Percentiles rank a stretch among this genome's conserved stretches.
These are phyloP conservation scores for Deinandra increscens DNA, from an alignment of 129 eudicot genomes.

Conservation along the genomic window DNA sequence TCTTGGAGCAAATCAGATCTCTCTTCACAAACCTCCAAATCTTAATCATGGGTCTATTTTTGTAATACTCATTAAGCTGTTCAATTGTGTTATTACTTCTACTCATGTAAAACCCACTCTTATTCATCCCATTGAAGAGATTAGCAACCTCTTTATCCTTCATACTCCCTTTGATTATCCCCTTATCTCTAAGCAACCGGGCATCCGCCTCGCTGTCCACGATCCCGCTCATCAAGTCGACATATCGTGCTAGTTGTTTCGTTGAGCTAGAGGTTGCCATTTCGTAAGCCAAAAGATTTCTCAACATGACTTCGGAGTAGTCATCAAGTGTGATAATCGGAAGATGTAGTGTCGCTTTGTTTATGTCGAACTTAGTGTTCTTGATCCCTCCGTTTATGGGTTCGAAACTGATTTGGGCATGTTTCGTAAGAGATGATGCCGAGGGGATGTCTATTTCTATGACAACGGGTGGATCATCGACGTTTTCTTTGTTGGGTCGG, in stretches of 20 bases:
- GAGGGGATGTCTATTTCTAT: constrained; percentile 39
- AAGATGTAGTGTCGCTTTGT: constrained; percentile 23
- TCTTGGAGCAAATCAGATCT: constrained; percentile 21
- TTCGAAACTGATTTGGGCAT: constrained; percentile 27
- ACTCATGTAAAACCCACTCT: background rate
- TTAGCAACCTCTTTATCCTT: constrained; percentile 25
- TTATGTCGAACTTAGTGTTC: constrained; percentile 17
- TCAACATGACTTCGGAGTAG: constrained; percentile 42
- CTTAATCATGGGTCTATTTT: constrained; percentile 29
- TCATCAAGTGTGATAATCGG: constrained; percentile 29
- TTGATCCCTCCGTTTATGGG: constrained; percentile 17
- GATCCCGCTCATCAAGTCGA: constrained; percentile 52
- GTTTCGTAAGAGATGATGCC: constrained; percentile 32
- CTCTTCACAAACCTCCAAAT: constrained; percentile 22
- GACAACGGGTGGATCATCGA: background rate
- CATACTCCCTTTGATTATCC: constrained; percentile 27
- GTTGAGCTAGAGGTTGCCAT: constrained; percentile 19
- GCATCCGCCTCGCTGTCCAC: constrained; percentile 41
- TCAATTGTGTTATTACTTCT: constrained; percentile 17
- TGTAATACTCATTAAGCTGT: constrained; percentile 27
- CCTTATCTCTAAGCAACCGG: constrained; percentile 25
- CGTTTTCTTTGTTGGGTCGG: background rate
- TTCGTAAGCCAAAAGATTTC: constrained; percentile 51
- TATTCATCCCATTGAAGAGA: constrained; percentile 48
- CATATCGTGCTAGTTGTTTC: constrained; percentile 18